phyloP scores from a whole-genome alignment of 2,329 filamentous ascomycete species.

The Coniochaeta sp. region DNA sequence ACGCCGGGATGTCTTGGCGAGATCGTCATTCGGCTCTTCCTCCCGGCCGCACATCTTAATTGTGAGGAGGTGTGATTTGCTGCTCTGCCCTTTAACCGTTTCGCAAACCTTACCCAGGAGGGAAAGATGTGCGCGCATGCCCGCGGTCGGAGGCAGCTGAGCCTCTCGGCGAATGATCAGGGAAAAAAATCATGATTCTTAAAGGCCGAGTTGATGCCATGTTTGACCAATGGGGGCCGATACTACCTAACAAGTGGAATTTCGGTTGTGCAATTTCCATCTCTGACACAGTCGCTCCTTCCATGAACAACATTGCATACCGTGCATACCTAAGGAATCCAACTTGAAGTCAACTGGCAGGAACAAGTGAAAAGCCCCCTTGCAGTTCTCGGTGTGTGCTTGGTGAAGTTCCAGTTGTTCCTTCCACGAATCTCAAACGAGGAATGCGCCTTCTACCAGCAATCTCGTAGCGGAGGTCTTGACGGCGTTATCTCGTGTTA shows the following conservation, averaged over 20 bases:
- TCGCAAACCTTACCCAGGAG: background rate
- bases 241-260: too few relatives aligned
- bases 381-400: background rate
- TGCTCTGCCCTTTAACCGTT: background rate
- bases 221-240: too few relatives aligned
- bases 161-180: too few relatives aligned
- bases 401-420: background rate
- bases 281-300: too few relatives aligned
- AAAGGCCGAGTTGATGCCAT: too few relatives aligned
- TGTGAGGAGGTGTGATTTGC: background rate
- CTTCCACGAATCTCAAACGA: background rate
- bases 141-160: too few relatives aligned
- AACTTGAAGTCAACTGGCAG: too few relatives aligned
- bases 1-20: background rate
- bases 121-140: too few relatives aligned
- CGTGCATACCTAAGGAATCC: too few relatives aligned
- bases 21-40: constrained; percentile 1
- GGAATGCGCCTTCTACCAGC: background rate
- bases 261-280: too few relatives aligned
- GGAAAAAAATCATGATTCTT: too few relatives aligned
- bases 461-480: background rate
- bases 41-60: background rate
- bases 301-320: too few relatives aligned
- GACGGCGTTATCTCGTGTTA: background rate
- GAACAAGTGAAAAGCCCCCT: background rate